Base-by-base conservation (phyloP, 176 grass and related monocot species). In the Microstegium vimineum region DNA sequence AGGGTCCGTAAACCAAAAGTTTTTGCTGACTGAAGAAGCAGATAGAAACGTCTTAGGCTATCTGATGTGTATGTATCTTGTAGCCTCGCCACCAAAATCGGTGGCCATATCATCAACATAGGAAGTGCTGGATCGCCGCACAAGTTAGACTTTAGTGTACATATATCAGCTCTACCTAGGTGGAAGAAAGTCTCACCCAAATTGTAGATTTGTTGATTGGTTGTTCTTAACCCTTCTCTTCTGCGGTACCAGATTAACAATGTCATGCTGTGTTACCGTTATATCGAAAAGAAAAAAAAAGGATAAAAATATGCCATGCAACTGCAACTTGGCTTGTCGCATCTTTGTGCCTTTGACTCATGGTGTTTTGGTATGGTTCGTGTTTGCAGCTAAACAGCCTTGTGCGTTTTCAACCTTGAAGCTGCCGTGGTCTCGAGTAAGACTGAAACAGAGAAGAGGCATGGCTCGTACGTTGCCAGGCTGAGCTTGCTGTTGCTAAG, bases 1-100 rank as follows among this genome's bases (percentile, higher is more conserved):
- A 86, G 83, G 79, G 74, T 62, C 38, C 84, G 79, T 49, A 86
- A 90, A 60, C 84, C 74, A 1, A 90, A 90, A 75, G 68, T 88
- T 68, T 86, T 60, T 86, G 85, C 28, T 51, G 62, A 74, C 20
- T 84, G 74, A 90, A 66, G 73, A 66, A 57, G 69, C 57, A 62
- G 26, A 30, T 14, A 66, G 46, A 13, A 12, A 16, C n/a, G 7
- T 26, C 27, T 43, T 69, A 8, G 47, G 20, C 30, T 76, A 60
- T 35, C 15, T 38, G 26, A 26, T 73, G 72, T 77, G 51, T 81
- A 65, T 76, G 79, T 54, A 77, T 82, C 15, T 6, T 43, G 64
- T 5, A 7, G 66, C 60, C 43, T 25, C 27, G 46, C 65, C n/a
- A 36, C 25, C 79, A 15, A 81, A 62, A 20, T 81, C 17, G 5